A percentile compares a stretch with the other conserved stretches of the same genome.
Conservation (phyloP, 352 stramenopile species). For the Phytophthora foliorum region DNA sequence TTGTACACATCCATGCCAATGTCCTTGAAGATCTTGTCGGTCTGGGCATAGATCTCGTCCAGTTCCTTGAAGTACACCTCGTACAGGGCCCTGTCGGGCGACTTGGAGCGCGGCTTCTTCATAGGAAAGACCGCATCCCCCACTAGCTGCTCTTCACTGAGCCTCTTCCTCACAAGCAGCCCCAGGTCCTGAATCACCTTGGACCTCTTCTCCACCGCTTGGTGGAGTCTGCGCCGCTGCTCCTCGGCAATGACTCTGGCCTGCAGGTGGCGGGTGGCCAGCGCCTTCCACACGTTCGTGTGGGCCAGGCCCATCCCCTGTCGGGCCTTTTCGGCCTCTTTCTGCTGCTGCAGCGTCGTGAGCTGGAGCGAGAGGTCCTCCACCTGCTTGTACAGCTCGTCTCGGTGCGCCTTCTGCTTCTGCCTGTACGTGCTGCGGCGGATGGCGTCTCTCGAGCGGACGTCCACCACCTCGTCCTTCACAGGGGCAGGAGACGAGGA, state of each 20-base stretch:
- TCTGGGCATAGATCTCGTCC: slow-evolving; percentile 35
- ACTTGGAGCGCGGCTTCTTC: slow-evolving; percentile 21
- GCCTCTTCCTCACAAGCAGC: slow-evolving; percentile 25
- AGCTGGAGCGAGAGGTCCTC: slow-evolving; percentile 27
- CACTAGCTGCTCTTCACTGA: slow-evolving; percentile 24
- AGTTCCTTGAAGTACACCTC: slow-evolving; percentile 37
- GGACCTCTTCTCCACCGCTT: slow-evolving; percentile 24
- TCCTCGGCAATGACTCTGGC: slow-evolving; percentile 29
- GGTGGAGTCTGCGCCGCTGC: slow-evolving; percentile 22
- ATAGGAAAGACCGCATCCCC: background rate
- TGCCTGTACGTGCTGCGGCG: slow-evolving; percentile 31
- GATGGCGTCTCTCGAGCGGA: slow-evolving; percentile 36
- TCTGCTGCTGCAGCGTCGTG: slow-evolving; percentile 10
- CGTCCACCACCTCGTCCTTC: slow-evolving; percentile 9
- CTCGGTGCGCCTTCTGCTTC: slow-evolving; percentile 36
- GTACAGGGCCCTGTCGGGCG: slow-evolving; percentile 29
- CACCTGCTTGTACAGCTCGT: slow-evolving; percentile 22
- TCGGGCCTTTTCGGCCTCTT: slow-evolving; percentile 7
- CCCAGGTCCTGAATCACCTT: slow-evolving; percentile 27
- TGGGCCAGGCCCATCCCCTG: slow-evolving; percentile 3
- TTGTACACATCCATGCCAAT: background rate
- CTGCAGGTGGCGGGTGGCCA: slow-evolving; percentile 30
- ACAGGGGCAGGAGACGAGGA: slow-evolving; percentile 5
- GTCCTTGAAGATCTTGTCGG: slow-evolving; percentile 27
- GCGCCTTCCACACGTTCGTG: slow-evolving; percentile 28